Evolutionary conservation across 1,139 yeast species (phyloP).

Genomic region (Kluyveromyces marxianus): DNA sequence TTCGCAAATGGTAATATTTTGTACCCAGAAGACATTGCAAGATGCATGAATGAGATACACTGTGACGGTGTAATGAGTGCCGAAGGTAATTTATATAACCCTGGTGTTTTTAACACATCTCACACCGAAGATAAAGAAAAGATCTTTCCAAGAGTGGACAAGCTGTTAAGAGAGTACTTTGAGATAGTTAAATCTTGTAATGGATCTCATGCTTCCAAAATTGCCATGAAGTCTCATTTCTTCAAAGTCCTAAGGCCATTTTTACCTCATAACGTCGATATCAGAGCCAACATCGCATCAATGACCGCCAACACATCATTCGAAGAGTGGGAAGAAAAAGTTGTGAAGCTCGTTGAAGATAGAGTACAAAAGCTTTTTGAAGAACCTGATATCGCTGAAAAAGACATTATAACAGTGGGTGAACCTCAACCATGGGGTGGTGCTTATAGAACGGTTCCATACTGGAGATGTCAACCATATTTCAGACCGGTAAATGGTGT

Average conservation of each 20-base stretch:
- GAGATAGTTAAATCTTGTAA: conserved; percentile 58
- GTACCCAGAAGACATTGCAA: conserved; percentile 68
- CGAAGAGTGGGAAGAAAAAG: conserved; percentile 54
- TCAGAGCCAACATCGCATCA: conserved; percentile 65
- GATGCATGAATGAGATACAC: conserved; percentile 54
- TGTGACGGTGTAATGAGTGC: conserved; percentile 98
- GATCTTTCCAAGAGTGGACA: conserved; percentile 81
- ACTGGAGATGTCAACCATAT: conserved; percentile 96
- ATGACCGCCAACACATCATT: conserved; percentile 37
- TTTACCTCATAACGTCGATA: conserved; percentile 62
- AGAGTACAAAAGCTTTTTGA: conserved; percentile 51
- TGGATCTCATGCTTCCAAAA: conserved; percentile 69
- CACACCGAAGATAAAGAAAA: conserved; percentile 42
- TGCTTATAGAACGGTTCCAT: conserved; percentile 73
- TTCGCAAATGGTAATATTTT: conserved; percentile 90
- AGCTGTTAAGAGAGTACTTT: conserved; percentile 74
- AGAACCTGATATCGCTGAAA: conserved; percentile 33
- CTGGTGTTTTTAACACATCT: conserved; percentile 61
- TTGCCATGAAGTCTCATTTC: conserved; percentile 87
- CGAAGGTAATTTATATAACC: conserved; percentile 89
- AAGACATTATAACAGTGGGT: conserved; percentile 50
- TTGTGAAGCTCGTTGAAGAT: conserved; percentile 61
- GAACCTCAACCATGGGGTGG: conserved; percentile 70
- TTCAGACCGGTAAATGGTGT: conserved; percentile 79
- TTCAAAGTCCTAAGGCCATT: conserved; percentile 81